Conservation (phyloP, 129 eudicot genomes). For the Tagetes erecta region DNA sequence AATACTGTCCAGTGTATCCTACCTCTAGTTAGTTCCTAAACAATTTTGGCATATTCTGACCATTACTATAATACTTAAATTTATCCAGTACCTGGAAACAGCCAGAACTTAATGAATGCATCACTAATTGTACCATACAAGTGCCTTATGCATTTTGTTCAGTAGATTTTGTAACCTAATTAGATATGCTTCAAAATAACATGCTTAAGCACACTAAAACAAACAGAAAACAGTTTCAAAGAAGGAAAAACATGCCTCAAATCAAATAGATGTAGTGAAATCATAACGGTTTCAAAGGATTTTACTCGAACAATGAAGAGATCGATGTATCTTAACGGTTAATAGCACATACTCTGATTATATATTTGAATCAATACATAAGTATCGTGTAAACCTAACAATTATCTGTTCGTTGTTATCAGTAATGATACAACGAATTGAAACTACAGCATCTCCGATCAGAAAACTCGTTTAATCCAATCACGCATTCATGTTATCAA, state of each 20-base stretch:
- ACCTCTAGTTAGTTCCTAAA: conserved; percentile 20
- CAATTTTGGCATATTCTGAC: conserved; percentile 41
- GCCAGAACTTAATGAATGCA: conserved; percentile 9
- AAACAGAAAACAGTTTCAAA: background rate
- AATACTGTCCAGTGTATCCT: conserved; percentile 26
- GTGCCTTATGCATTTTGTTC: conserved; percentile 11
- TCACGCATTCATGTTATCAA: conserved; percentile 19
- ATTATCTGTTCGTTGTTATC: background rate
- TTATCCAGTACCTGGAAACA: conserved; percentile 4
- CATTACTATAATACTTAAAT: conserved; percentile 3
- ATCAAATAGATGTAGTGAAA: conserved; percentile 2
- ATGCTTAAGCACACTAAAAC: background rate
- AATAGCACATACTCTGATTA: background rate
- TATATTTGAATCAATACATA: conserved; percentile 5
- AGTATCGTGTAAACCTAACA: conserved; percentile 12
- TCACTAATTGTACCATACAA: conserved; percentile 26
- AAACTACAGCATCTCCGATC: background rate
- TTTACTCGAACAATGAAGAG: background rate
- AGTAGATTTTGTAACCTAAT: conserved; percentile 7
- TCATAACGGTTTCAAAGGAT: background rate
- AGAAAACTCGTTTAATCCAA: conserved; percentile 9
- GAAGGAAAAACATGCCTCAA: background rate
- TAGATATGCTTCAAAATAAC: conserved; percentile 17
- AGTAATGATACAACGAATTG: background rate
- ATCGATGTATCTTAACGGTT: background rate